Evolutionary conservation across 1,139 yeast species (phyloP).

Genomic region (Hyphopichia burtonii): DNA sequence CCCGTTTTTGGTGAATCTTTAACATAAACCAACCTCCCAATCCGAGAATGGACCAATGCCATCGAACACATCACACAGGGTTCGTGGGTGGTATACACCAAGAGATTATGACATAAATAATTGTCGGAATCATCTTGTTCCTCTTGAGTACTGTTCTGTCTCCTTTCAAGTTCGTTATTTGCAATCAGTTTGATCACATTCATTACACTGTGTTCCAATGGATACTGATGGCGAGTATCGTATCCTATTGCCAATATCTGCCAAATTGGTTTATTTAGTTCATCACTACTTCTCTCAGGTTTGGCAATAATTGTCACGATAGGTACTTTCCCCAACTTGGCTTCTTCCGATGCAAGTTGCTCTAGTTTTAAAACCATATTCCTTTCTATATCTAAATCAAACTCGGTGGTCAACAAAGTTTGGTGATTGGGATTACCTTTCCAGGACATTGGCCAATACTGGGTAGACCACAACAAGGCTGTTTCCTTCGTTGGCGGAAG

Average conservation of each 20-base stretch:
- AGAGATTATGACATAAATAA: slow-evolving; percentile 74
- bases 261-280: slow-evolving; percentile 2
- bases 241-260: slow-evolving; percentile 19
- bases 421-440: slow-evolving; percentile 88
- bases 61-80: slow-evolving; percentile 97
- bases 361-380: slow-evolving; percentile 32
- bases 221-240: slow-evolving; percentile 31
- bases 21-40: slow-evolving; percentile 66
- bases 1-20: slow-evolving; percentile 35
- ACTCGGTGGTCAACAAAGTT: slow-evolving; percentile 51
- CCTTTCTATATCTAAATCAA: slow-evolving; percentile 47
- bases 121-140: slow-evolving; percentile 5
- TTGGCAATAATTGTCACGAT: slow-evolving; percentile 24
- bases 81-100: slow-evolving; percentile 88
- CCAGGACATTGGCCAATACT: slow-evolving; percentile 90
- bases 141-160: slow-evolving; percentile 13
- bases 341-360: slow-evolving; percentile 4
- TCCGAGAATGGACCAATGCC: slow-evolving; percentile 93
- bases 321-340: slow-evolving; percentile 1
- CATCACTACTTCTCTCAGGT: slow-evolving; percentile 1
- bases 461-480: slow-evolving; percentile 59
- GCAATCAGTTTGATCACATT: slow-evolving; percentile 65
- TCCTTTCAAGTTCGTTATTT: slow-evolving; percentile 36
- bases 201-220: slow-evolving; percentile 75
- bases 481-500: slow-evolving; percentile 59